Evolutionary conservation across 768 basidiomycete species (phyloP), one percentile per base, ranked within the genome.

Genomic region (Nidularia sp.): DNA sequence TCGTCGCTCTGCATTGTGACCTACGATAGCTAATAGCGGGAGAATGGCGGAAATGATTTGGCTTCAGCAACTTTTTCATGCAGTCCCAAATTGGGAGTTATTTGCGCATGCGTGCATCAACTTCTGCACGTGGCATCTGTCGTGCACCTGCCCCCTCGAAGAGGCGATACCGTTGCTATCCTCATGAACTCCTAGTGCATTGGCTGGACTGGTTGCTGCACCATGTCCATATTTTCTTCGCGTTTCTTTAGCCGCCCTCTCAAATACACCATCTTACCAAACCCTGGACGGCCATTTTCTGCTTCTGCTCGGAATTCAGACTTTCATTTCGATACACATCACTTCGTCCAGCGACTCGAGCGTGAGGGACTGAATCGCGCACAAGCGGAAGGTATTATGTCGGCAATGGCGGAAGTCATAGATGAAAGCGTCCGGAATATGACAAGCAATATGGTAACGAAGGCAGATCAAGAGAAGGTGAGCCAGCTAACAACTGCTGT

Each of bases 371-470:
- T 98, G 55, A 93, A 88, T 57, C 81, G 92, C 13, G 84, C 84
- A 18, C 96, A 98, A 70, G 94, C 96, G 0, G 93, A 98, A 66
- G 96, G 97, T 2, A 90, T 99, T 64, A 97, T 98, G 94, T 79
- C 86, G 45, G 92, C 95, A 6, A 90, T 99, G 81, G 91, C 93
- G 9, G 93, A 94, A 60, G 95, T 98, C 55, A 93, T 99, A 36
- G 93, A 97, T 68, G 97, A 99, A 76, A 94, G 92, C 64, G 86
- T 98, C 39, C 81, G 88, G 55, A 96, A 94, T 63, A 94, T 99
- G 93, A 91, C 92, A 36, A 86, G 84, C 59, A 93, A 93, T 60
- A 90, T 98, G 86, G 96, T 98, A 54, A 93, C 91, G 4, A 93
- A 93, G 67, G 86, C 92, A 0, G 93, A 97, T 58, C 93, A 97